These are phyloP conservation scores for Coemansia biformis DNA, from an alignment of 192 early-diverging fungal species.

Conservation along the genomic window DNA sequence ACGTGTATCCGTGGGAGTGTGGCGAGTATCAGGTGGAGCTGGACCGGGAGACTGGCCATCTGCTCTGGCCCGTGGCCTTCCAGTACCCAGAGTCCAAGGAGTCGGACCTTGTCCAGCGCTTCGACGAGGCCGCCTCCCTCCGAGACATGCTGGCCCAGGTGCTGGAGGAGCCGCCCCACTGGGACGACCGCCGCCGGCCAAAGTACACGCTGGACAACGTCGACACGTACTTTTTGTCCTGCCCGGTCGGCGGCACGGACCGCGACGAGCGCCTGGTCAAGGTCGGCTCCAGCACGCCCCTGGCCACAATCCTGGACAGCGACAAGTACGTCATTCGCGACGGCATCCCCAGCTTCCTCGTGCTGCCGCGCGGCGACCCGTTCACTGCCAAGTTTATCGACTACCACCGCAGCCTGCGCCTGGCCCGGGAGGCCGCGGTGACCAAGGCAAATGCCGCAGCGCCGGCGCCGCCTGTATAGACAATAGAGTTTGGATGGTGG, in stretches of 20 bases:
- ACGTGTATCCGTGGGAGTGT: constrained; percentile 36
- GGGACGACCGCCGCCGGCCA: constrained; percentile 62
- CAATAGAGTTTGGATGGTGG: no score
- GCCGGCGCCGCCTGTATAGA: no score
- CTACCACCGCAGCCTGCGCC: constrained; percentile 54
- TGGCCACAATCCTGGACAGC: constrained; percentile 61
- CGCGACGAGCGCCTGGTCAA: constrained; percentile 60
- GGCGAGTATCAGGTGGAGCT: constrained; percentile 55
- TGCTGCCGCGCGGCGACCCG: constrained; percentile 61
- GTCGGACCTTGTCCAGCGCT: constrained; percentile 79
- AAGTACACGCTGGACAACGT: constrained; percentile 67
- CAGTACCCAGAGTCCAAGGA: constrained; percentile 92
- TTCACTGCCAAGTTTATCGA: constrained; percentile 64
- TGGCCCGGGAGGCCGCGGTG: constrained; percentile 14
- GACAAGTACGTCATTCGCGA: constrained; percentile 72
- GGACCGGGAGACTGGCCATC: constrained; percentile 51
- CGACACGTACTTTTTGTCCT: constrained; percentile 76
- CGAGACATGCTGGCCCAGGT: constrained; percentile 78
- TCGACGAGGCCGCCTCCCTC: constrained; percentile 80
- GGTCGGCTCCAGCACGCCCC: constrained; percentile 55
- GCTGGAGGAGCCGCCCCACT: constrained; percentile 72
- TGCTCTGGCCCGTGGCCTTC: constrained; percentile 84
- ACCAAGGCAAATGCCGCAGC: no score
- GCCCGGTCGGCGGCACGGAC: constrained; percentile 43
- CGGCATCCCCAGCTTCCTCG: constrained; percentile 79